A percentile compares a stretch with the other conserved stretches of the same genome.
Evolutionary conservation across 805 yeast species (phyloP).

Genomic region (Wickerhamomyces bovis): DNA sequence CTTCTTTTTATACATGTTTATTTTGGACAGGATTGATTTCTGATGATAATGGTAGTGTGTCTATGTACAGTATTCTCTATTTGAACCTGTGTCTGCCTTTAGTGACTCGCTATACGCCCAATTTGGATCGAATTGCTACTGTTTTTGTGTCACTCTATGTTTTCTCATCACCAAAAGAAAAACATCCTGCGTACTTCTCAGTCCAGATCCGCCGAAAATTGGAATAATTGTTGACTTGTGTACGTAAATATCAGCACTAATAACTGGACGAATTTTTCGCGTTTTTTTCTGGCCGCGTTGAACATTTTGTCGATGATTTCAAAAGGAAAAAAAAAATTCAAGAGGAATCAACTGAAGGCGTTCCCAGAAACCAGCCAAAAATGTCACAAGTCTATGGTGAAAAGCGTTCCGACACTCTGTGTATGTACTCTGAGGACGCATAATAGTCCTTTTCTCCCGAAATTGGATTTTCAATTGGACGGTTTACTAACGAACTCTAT

Average conservation of each 20-base stretch:
- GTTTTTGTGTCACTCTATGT: too few species aligned
- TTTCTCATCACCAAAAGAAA: too few species aligned
- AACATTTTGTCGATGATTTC: neutral
- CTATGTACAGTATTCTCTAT: neutral
- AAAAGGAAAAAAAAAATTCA: neutral
- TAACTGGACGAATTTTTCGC: neutral
- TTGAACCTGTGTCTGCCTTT: too few species aligned
- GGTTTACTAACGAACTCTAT: slow-evolving; percentile 7
- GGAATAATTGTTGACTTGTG: too few species aligned
- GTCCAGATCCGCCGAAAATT: neutral
- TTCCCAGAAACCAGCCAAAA: neutral
- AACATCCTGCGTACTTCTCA: neutral
- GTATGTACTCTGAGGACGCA: slow-evolving; percentile 26
- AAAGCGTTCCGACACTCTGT: slow-evolving; percentile 86
- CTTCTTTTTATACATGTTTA: neutral
- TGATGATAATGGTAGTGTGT: neutral
- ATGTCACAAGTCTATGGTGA: slow-evolving; percentile 64
- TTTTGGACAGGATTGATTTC: neutral
- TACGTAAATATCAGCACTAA: slow-evolving; percentile 17
- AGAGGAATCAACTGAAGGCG: slow-evolving; percentile 9
- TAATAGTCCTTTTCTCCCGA: neutral
- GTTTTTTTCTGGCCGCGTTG: slow-evolving; percentile 1
- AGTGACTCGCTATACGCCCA: too few species aligned
- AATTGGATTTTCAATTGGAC: neutral
- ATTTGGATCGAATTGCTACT: too few species aligned